These are phyloP conservation scores for Linaria vulgaris DNA, from an alignment of 257 asterid species.

Conservation along the genomic window DNA sequence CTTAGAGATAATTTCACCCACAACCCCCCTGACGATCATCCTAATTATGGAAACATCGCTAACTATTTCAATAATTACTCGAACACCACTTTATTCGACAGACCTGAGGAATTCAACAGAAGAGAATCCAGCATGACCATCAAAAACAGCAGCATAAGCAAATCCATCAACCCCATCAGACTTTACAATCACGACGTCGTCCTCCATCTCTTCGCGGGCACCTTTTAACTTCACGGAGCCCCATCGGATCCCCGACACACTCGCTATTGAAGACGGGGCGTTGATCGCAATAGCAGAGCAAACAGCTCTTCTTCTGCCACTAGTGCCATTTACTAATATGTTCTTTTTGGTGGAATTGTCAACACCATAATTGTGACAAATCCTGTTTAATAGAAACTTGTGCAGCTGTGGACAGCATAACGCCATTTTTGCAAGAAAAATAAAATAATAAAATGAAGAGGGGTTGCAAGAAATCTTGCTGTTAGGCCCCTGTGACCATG, in stretches of 20 bases:
- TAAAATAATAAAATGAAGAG: neutral
- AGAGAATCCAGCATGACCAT: slow-evolving; percentile 94
- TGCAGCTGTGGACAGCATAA: slow-evolving; percentile 62
- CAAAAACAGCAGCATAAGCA: slow-evolving; percentile 84
- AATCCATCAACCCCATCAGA: slow-evolving; percentile 67
- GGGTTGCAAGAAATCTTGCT: slow-evolving; percentile 13
- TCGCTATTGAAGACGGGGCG: slow-evolving; percentile 51
- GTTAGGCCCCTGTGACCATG: slow-evolving; percentile 5
- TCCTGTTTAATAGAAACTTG: slow-evolving; percentile 47
- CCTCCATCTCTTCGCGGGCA: slow-evolving; percentile 97
- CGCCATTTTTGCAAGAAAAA: slow-evolving; percentile 45
- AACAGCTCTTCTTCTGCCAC: slow-evolving; percentile 35
- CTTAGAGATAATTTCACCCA: no score
- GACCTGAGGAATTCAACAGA: slow-evolving; percentile 83
- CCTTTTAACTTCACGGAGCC: slow-evolving; percentile 75
- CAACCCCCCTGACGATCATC: no score
- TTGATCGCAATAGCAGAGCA: slow-evolving; percentile 83
- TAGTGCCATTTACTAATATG: slow-evolving; percentile 31
- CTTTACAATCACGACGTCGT: slow-evolving; percentile 62
- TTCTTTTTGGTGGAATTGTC: slow-evolving; percentile 28
- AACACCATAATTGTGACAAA: slow-evolving; percentile 42
- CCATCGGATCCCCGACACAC: slow-evolving; percentile 69
- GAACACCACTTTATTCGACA: no score
- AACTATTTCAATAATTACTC: no score
- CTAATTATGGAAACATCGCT: no score